Conservation (phyloP, 331 rosid species). For the Cydonia oblonga region DNA sequence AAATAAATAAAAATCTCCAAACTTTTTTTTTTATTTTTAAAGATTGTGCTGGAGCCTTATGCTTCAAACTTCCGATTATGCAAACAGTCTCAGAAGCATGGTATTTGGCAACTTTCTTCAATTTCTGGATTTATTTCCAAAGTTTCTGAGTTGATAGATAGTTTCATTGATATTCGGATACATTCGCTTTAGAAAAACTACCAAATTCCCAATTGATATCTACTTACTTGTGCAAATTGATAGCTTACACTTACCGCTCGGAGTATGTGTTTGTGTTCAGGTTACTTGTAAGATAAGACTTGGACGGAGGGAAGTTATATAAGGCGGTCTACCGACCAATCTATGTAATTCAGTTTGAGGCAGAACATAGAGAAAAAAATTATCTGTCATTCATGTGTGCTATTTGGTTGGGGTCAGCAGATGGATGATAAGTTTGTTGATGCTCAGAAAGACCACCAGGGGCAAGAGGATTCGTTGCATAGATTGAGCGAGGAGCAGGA, state of each 20-base stretch:
- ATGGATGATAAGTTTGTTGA: slow-evolving; percentile 42
- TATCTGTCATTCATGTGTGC: slow-evolving; percentile 18
- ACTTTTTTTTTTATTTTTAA: neutral
- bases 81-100: neutral
- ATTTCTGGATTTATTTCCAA: slow-evolving; percentile 8
- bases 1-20: neutral
- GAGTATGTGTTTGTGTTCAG: slow-evolving; percentile 23
- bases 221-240: neutral
- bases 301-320: neutral
- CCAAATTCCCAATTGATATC: neutral
- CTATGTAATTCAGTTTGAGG: slow-evolving; percentile 5
- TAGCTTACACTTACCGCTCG: slow-evolving; percentile 1
- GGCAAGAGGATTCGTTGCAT: slow-evolving; percentile 28
- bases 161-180: neutral
- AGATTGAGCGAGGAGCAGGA: slow-evolving; percentile 29
- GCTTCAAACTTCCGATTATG: neutral
- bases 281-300: slow-evolving; percentile 6
- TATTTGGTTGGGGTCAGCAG: slow-evolving; percentile 24
- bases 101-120: neutral
- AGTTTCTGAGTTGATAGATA: neutral
- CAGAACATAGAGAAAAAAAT: slow-evolving; percentile 14
- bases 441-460: slow-evolving; percentile 23
- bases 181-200: neutral
- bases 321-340: neutral
- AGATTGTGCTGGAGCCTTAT: neutral